Conservation (phyloP, 345 rosid genomes). For the Populus ilicifolia region DNA sequence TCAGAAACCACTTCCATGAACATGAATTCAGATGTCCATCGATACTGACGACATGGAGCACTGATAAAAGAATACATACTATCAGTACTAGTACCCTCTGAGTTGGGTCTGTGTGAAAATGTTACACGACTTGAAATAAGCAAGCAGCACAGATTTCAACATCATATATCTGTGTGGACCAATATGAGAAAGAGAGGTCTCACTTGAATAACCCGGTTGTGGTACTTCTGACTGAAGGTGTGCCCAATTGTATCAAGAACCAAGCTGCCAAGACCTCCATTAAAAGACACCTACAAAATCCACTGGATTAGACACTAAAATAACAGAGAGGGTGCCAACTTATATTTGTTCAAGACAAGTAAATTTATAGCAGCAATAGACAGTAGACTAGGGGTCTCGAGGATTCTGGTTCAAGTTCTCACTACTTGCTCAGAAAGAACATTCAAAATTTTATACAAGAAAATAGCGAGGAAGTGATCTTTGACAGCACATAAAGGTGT, state of each 20-base stretch:
- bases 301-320: not conserved
- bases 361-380: too few relatives aligned
- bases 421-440: not conserved
- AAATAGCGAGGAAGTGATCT: not conserved
- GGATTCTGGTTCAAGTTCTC: too few relatives aligned
- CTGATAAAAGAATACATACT: not conserved
- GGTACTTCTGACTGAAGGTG: conserved; percentile 70
- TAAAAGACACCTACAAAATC: conserved; percentile 58
- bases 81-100: not conserved
- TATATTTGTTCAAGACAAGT: too few relatives aligned
- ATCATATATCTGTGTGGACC: not conserved
- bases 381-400: too few relatives aligned
- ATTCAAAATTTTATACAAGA: not conserved
- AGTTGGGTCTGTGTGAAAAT: not conserved
- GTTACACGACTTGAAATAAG: not conserved
- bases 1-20: not conserved
- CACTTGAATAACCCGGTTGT: conserved; percentile 75
- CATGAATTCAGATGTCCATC: not conserved
- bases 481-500: not conserved
- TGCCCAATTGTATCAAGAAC: conserved; percentile 85
- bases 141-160: not conserved
- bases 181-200: conserved; percentile 8
- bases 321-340: not conserved
- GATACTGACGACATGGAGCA: not conserved
- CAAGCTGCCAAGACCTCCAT: conserved; percentile 80